Percentiles rank a stretch among this genome's conserved stretches.
These are phyloP conservation scores for Francoa sonchifolia DNA, from an alignment of 441 rosid species.

Conservation along the genomic window DNA sequence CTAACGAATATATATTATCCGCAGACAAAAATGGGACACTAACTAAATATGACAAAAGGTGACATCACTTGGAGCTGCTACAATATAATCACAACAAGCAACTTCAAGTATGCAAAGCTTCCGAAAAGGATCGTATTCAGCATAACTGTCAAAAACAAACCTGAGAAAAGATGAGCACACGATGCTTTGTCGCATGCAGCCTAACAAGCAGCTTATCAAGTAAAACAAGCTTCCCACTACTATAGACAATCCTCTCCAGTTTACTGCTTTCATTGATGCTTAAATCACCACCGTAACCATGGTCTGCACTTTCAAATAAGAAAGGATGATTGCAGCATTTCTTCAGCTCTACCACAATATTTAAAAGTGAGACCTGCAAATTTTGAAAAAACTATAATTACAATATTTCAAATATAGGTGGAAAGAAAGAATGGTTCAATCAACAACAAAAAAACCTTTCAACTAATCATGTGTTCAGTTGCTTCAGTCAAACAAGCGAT, in stretches of 20 bases:
- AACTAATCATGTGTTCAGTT: too few species aligned
- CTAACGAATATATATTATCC: too few species aligned
- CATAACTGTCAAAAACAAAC: conserved; percentile 30
- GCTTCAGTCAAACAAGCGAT: too few species aligned
- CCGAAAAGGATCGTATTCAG: conserved; percentile 9
- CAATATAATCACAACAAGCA: too few species aligned
- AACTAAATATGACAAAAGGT: too few species aligned
- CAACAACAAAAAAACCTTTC: too few species aligned
- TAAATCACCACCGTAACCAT: conserved; percentile 90
- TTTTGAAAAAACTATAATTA: conserved; percentile 10
- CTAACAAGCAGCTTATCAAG: conserved; percentile 92
- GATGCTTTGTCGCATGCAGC: conserved; percentile 94
- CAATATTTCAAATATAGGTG: conserved; percentile 12
- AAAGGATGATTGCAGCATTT: conserved; percentile 99
- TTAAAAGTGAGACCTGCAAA: conserved; percentile 89
- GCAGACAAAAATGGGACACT: too few species aligned
- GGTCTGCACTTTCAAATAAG: conserved; percentile 99
- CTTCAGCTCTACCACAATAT: conserved; percentile 98
- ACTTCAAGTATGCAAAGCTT: too few species aligned
- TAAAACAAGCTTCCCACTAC: conserved; percentile 97
- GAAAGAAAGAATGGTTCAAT: too few species aligned
- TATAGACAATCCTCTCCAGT: conserved; percentile 81
- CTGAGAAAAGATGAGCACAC: conserved; percentile 97
- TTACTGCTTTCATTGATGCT: conserved; percentile 58
- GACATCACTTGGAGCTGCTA: too few species aligned